phyloP scores from a whole-genome alignment of 1,139 yeast genomes.

The Pneumocystis sp. region DNA sequence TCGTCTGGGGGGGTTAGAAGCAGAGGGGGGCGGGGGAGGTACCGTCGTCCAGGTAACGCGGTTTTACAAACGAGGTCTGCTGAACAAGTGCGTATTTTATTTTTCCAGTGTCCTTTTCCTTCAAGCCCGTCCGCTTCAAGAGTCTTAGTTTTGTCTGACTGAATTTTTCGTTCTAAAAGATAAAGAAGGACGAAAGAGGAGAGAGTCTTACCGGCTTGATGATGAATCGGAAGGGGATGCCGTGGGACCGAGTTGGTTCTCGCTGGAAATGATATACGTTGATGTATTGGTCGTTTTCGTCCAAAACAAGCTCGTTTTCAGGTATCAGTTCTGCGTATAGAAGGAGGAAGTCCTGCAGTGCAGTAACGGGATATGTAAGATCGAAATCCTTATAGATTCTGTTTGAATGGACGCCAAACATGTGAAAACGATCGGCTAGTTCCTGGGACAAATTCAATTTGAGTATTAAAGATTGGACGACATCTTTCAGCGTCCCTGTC shows the following conservation, averaged over 20 bases:
- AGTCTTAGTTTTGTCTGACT: slow-evolving; percentile 53
- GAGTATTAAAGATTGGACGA: slow-evolving; percentile 41
- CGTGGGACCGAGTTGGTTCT: slow-evolving; percentile 56
- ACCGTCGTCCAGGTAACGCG: slow-evolving; percentile 38
- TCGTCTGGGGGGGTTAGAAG: no score
- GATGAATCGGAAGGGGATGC: slow-evolving; percentile 73
- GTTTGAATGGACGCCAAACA: slow-evolving; percentile 37
- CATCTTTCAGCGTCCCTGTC: slow-evolving; percentile 41
- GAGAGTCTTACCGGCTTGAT: slow-evolving; percentile 22
- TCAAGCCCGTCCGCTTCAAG: slow-evolving; percentile 54
- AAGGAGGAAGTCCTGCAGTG: slow-evolving; percentile 17
- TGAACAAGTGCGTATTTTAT: slow-evolving; percentile 40
- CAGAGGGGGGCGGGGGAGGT: no score
- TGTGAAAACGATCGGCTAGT: slow-evolving; percentile 37
- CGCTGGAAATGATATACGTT: slow-evolving; percentile 63
- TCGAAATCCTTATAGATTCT: slow-evolving; percentile 18
- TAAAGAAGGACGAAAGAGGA: neutral
- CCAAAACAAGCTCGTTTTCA: slow-evolving; percentile 22
- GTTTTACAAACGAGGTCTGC: slow-evolving; percentile 27
- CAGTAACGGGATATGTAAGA: slow-evolving; percentile 17
- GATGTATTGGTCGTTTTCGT: slow-evolving; percentile 25
- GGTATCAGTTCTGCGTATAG: slow-evolving; percentile 24
- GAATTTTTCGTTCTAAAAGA: slow-evolving; percentile 44
- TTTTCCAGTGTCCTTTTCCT: slow-evolving; percentile 63
- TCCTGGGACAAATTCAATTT: slow-evolving; percentile 41